phyloP scores from a whole-genome alignment of 1,284 basidiomycete genomes.

The Melampsora americana region DNA sequence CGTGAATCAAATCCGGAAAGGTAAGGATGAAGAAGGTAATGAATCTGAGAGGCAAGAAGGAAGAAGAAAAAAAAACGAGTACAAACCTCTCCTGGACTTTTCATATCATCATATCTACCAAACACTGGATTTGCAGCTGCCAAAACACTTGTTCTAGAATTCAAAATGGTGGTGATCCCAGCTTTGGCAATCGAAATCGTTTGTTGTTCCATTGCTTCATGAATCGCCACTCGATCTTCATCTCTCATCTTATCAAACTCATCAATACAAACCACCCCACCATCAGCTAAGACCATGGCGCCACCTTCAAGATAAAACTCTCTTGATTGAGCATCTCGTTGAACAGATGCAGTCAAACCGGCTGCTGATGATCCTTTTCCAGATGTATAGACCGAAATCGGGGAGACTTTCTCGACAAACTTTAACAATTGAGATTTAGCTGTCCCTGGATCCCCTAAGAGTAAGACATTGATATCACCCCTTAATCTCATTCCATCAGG shows the following conservation, averaged over 20 bases:
- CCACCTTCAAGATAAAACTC: slow-evolving; percentile 99
- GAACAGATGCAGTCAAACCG: slow-evolving; percentile 95
- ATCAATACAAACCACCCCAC: slow-evolving; percentile 98
- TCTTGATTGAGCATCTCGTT: slow-evolving; percentile 83
- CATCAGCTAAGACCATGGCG: slow-evolving; percentile 98
- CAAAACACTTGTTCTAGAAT: slow-evolving; percentile 90
- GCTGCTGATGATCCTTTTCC: slow-evolving; percentile 97
- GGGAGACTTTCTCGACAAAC: slow-evolving; percentile 97
- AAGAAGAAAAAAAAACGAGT: slow-evolving; percentile 2
- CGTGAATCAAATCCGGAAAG: not conserved
- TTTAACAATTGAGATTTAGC: slow-evolving; percentile 96
- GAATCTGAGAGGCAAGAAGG: not conserved
- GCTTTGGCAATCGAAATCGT: slow-evolving; percentile 99
- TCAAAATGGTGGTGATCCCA: slow-evolving; percentile 96
- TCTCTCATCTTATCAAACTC: slow-evolving; percentile 99
- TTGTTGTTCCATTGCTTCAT: slow-evolving; percentile 99
- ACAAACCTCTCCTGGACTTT: slow-evolving; percentile 85
- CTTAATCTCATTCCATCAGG: slow-evolving; percentile 96
- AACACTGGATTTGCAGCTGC: slow-evolving; percentile 99
- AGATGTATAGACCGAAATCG: slow-evolving; percentile 95
- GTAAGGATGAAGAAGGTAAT: not conserved
- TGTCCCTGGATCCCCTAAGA: slow-evolving; percentile 95
- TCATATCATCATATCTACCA: slow-evolving; percentile 95
- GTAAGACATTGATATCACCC: slow-evolving; percentile 95
- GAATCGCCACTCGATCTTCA: slow-evolving; percentile 96